phyloP scores from a whole-genome alignment of 2,329 filamentous ascomycete genomes.

The Penicillium sp. region DNA sequence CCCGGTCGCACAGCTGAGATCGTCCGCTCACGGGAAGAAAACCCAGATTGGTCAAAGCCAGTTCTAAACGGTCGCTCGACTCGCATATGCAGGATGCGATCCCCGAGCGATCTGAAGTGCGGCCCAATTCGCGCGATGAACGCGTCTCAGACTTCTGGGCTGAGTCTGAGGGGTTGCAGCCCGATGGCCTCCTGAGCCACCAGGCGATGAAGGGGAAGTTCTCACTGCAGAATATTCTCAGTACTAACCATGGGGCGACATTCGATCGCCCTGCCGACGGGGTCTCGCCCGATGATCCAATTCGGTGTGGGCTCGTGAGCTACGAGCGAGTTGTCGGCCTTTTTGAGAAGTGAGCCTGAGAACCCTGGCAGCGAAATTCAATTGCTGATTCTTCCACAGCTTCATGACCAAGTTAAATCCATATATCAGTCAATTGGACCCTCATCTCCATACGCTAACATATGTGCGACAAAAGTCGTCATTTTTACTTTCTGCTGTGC shows the following conservation, averaged over 20 bases:
- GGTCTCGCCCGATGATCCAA: background rate
- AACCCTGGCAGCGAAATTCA: background rate
- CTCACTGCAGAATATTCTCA: background rate
- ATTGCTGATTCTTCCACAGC: conserved; percentile 18
- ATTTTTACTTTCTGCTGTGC: conserved; percentile 38
- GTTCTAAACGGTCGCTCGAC: background rate
- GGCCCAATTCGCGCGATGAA: background rate
- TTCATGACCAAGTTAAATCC: conserved; percentile 43
- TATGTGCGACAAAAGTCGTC: conserved; percentile 38
- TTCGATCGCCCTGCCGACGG: background rate
- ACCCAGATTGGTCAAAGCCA: conserved; percentile 5
- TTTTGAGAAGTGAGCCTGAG: conserved; percentile 25
- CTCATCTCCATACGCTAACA: conserved; percentile 38
- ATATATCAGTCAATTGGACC: conserved; percentile 45
- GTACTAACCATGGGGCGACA: background rate
- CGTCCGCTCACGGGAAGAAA: background rate
- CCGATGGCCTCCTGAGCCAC: background rate
- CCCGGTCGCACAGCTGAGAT: conserved; percentile 11
- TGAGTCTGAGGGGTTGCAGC: background rate
- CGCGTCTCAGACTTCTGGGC: background rate
- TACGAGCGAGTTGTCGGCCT: conserved; percentile 27
- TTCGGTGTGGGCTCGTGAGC: conserved; percentile 21
- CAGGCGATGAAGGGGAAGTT: conserved; percentile 1
- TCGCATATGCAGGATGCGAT: background rate
- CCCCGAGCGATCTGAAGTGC: background rate